Base-by-base conservation (phyloP, 257 asterid species). In the Capsicum baccatum region DNA sequence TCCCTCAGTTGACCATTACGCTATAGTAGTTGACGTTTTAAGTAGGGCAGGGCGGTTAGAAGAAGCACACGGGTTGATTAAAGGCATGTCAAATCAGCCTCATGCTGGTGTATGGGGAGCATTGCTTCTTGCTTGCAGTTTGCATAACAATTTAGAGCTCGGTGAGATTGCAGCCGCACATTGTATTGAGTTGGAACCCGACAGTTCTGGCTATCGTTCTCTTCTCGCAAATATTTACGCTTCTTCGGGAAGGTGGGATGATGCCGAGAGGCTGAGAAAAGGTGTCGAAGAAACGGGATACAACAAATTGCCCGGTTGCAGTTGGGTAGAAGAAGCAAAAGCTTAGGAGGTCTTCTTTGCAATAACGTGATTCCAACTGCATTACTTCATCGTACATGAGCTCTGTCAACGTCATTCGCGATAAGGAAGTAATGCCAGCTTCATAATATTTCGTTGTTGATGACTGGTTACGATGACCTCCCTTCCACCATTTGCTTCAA, bases 41-140 rank as follows among this genome's bases (percentile, higher is more conserved):
- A 97, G 98, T 17, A 88, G 91, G 90, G 95, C 93, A 0, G 97
- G 98, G 39, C 83, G 92, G 80, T 83, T 96, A 69, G 90, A 91
- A 48, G 97, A 92, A 81, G 99, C 97, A 1, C 87, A 91, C n/a
- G 88, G 84, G 87, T 81, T 96, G 91, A 93, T 94, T 66, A 92
- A 90, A 86, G 84, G 85, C 86, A 96, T 96, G 97, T 90, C 91
- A 8, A 86, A 81, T 87, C 73, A 66, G 91, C 93, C 98, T 79
- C 96, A 94, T 87, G 94, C 94, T 70, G 98, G 97, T 16, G 97
- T 93, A 15, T 94, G 98, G 99, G 98, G 99, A 37, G 98, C 98
- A 8, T 89, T 94, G 90, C 98, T 94, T 84, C 94, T 90, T n/a
- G 97, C 89, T 79, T 96, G 98, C 86, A 96, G 97, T 89, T 86